These are phyloP conservation scores for Candida sp. DNA, from an alignment of 1,139 yeast species.

Conservation along the genomic window DNA sequence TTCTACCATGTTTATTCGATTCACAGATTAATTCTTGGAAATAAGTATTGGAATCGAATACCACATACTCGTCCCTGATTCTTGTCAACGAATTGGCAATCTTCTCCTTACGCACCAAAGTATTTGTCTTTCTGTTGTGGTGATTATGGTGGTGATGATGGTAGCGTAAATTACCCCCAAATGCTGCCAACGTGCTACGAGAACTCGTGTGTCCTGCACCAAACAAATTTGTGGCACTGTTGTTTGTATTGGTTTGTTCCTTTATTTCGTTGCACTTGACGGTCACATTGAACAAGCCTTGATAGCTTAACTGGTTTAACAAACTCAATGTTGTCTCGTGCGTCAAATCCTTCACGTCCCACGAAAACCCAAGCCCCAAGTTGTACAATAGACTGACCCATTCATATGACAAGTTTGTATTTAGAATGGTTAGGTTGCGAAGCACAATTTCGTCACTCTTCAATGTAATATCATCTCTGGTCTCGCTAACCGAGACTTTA, in stretches of 20 bases:
- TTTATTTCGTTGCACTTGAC: constrained; percentile 27
- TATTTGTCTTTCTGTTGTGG: not conserved
- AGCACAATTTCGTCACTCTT: constrained; percentile 32
- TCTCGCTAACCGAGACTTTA: constrained; percentile 41
- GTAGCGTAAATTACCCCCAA: constrained; percentile 2
- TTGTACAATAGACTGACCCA: constrained; percentile 44
- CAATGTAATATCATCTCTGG: constrained; percentile 14
- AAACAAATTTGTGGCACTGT: constrained; percentile 2
- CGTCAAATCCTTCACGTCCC: constrained; percentile 41
- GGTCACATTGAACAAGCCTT: constrained; percentile 29
- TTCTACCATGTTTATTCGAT: constrained; percentile 11
- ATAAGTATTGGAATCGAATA: constrained; percentile 35
- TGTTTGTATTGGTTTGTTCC: constrained; percentile 12
- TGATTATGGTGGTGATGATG: not conserved
- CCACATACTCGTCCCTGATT: constrained; percentile 29
- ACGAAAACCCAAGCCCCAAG: constrained; percentile 42
- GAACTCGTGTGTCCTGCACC: constrained; percentile 6
- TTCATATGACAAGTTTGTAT: constrained; percentile 31
- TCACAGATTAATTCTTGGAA: constrained; percentile 15
- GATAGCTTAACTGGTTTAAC: constrained; percentile 33
- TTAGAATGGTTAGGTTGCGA: constrained; percentile 36
- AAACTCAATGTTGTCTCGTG: constrained; percentile 32
- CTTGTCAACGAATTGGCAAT: constrained; percentile 25
- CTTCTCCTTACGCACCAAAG: constrained; percentile 9
- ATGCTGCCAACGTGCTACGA: constrained; percentile 11